Base-by-base conservation (phyloP, 768 basidiomycete species). In the Phylloporus rhodoxanthus region DNA sequence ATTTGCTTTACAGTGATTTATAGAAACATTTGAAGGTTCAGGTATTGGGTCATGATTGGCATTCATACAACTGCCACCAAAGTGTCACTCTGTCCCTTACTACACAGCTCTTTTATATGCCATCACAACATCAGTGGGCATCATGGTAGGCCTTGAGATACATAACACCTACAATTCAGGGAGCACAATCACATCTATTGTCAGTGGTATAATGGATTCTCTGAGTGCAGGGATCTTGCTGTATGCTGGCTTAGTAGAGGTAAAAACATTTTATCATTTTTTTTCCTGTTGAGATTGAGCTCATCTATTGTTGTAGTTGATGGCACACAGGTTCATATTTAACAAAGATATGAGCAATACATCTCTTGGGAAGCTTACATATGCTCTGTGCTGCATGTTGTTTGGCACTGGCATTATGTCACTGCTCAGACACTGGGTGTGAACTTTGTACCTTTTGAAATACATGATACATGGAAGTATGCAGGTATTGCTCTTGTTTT, bases 291-390 rank as follows among this genome's bases (percentile, higher is more conserved):
- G 7, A 11, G 4, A 37, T 3, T 28, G 13, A 15, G 36, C 48
- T 60, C 8, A 65, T 46, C 15, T 5, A 7, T 26, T n/a, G 28
- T n/a, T 5, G 2, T 53, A 87, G 84, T 77, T 96, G 0, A 76
- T 98, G 39, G 95, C 91, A 1, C 94, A 96, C 63, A 95, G 97
- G 61, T 96, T 98, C 69, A 62, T 98, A 34, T 92, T 95, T 71
- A 92, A 82, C 72, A 80, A 83, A 51, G 80, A 89, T 50, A 90
- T 93, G 85, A 80, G 85, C 65, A 73, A 79, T n/a, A 78, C 78
- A 4, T 80, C 82, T 5, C 80, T 79, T 46, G 59, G 66, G 23
- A 81, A 81, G 59, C 68, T 95, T n/a, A 67, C 74, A 0, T 95
- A 88, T 55, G 83, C 89, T 7, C 54, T 91, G 52, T 66, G 69